Conservation (phyloP, 305 asterid species). For the Fraxinus floribunda region DNA sequence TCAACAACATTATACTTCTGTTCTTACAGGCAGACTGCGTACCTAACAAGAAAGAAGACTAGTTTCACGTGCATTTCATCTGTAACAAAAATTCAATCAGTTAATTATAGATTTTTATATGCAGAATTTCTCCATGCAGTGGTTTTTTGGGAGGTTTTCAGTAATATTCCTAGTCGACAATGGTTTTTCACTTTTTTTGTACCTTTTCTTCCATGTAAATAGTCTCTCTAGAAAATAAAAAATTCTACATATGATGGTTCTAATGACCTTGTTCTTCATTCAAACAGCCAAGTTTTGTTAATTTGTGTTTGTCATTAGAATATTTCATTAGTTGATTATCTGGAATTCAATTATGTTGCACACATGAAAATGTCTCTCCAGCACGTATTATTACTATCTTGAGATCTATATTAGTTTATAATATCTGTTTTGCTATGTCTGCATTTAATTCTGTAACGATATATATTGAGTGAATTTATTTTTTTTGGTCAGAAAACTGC, state of each 20-base stretch:
- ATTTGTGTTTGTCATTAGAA: background rate
- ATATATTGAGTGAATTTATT: constrained; percentile 1
- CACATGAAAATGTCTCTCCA: background rate
- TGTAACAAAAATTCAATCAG: background rate
- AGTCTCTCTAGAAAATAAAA: background rate
- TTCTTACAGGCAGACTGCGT: background rate
- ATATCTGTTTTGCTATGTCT: background rate
- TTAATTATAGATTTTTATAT: background rate
- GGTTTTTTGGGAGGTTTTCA: background rate
- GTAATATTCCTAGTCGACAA: background rate
- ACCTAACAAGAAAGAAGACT: background rate
- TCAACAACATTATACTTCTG: background rate
- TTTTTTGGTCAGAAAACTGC: constrained; percentile 40
- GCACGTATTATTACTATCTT: background rate
- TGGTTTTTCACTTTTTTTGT: background rate
- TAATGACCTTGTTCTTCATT: background rate
- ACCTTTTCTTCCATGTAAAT: background rate
- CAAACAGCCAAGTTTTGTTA: background rate
- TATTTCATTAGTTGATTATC: background rate
- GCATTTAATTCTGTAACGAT: background rate
- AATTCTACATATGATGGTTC: background rate
- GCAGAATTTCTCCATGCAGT: background rate
- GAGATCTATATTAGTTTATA: background rate
- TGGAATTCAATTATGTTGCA: background rate
- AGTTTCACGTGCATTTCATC: background rate